Evolutionary conservation across 2,329 filamentous ascomycete genomes (phyloP), one percentile per base, ranked within the genome.

Genomic region (Alternaria angustiovoidea): DNA sequence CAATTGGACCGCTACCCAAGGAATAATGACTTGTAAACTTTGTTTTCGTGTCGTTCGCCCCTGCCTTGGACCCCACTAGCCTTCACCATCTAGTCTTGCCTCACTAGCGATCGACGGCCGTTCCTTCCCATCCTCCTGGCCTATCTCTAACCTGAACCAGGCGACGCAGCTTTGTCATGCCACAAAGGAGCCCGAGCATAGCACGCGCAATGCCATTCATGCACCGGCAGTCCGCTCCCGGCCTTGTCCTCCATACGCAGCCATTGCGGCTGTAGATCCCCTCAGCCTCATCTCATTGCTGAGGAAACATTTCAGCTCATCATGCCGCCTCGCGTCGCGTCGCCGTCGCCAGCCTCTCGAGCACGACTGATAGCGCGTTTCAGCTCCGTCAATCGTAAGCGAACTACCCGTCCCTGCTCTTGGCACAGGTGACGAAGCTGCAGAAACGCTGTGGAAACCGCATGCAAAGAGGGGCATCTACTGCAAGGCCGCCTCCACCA

Each of bases 301-400:
- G 30, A 38, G 51, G 26, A 28, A 47, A 12, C 42, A 22, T 39
- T n/a, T 14, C 38, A 22, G 42, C 42, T 24, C 14, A 38, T 26
- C 22, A 51, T 24, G 34, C 42, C 3, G 44, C 41, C n/a, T 51
- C 49, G 42, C 51, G 24, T 26, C 24, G 24, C 24, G 24, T 26
- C 24, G 24, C 24, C 24, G 39, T 56, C 59, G 61, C 47, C 55
- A 42, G 43, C 43, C 55, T 59, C 59, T 57, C 34, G 48, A 54
- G 46, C 61, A 51, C 43, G 58, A 54, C n/a, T 54, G 24, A 52
- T 64, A 54, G 62, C 59, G 61, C 57, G 70, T 72, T 72, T 72
- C 70, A 72, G 48, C 57, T 54, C 32, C 54, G 63, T 57, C 58
- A 60, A 62, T 67, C 60, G 42, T 54, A 63, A 55, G 66, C 66